Evolutionary conservation across 1,284 basidiomycete genomes (phyloP), one percentile per base, ranked within the genome.

Genomic region (Grifola frondosa): DNA sequence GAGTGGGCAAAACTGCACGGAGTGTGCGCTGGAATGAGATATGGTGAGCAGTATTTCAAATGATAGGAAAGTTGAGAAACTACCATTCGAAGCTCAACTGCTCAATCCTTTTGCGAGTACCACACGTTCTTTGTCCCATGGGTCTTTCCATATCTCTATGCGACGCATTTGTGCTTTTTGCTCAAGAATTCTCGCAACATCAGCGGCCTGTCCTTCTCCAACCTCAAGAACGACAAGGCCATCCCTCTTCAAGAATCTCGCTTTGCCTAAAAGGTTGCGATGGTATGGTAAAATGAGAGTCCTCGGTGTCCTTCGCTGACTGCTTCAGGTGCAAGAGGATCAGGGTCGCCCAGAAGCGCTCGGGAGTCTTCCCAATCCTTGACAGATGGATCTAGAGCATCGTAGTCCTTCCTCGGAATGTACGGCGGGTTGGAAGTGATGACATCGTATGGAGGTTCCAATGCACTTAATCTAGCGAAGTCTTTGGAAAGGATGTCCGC

Each of bases 361-460:
- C 70, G 72, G 12, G 73, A 76, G 64, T 94, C 90, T 66, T 97
- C 95, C 60, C 78, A 90, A 41, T 78, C 71, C 34, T 69, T 78
- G 34, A 97, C 93, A 28, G 81, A 84, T 15, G 59, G 48, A 4
- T 85, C 77, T 19, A 96, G 75, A 12, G 60, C 46, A 30, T 77
- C 66, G 60, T 84, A 95, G 45, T 89, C 84, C 24, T 63, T 48
- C 41, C 62, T 70, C 17, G 91, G 73, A 55, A 97, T 91, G 67
- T 97, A 97, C 6, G 94, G 94, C n/a, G 94, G 94, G 64, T 97
- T 97, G 10, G 88, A 84, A 6, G 91, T 91, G 53, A 97, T 67
- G 44, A 97, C 64, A 65, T 94, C 83, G 63, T 85, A 84, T 3
- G 81, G 74, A 12, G 69, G 69, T 30, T 57, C 48, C 48, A 75